Evolutionary conservation across 192 early-diverging fungal species (phyloP).

Genomic region (Backusella mclennaniae): DNA sequence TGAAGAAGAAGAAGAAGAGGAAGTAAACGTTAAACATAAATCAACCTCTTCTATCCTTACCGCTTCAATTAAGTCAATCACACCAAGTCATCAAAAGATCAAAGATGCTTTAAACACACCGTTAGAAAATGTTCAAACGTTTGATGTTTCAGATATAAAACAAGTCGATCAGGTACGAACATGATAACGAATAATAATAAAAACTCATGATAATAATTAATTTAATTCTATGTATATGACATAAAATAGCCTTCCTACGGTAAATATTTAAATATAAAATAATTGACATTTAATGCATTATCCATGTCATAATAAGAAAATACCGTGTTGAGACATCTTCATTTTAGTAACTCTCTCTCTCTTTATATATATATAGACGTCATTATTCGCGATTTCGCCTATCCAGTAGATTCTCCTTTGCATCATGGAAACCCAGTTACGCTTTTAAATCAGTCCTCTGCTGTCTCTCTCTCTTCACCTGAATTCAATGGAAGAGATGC

Average conservation of each 20-base stretch:
- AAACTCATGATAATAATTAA: not conserved
- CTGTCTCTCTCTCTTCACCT: conserved; percentile 19
- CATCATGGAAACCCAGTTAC: conserved; percentile 33
- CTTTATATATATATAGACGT: conserved; percentile 11
- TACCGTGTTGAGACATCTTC: not conserved
- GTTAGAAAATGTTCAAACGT: not conserved
- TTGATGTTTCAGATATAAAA: not conserved
- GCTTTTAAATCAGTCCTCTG: conserved; percentile 28
- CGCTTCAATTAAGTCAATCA: not conserved
- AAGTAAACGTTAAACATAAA: not conserved
- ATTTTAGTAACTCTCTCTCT: not conserved
- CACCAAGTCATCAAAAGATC: not conserved
- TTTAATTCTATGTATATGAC: not conserved
- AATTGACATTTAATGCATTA: no score
- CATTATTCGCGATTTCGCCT: conserved; percentile 47
- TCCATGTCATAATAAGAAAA: not conserved
- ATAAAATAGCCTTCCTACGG: not conserved
- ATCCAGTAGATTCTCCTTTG: conserved; percentile 36
- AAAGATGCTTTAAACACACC: not conserved
- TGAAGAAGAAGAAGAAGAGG: not conserved
- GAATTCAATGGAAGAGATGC: conserved; percentile 48
- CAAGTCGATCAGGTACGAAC: not conserved
- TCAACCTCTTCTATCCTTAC: conserved; percentile 1
- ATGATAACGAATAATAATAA: not conserved
- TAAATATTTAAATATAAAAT: not conserved